Evolutionary conservation across 257 asterid species (phyloP).

Genomic region (Nicotiana otophora): DNA sequence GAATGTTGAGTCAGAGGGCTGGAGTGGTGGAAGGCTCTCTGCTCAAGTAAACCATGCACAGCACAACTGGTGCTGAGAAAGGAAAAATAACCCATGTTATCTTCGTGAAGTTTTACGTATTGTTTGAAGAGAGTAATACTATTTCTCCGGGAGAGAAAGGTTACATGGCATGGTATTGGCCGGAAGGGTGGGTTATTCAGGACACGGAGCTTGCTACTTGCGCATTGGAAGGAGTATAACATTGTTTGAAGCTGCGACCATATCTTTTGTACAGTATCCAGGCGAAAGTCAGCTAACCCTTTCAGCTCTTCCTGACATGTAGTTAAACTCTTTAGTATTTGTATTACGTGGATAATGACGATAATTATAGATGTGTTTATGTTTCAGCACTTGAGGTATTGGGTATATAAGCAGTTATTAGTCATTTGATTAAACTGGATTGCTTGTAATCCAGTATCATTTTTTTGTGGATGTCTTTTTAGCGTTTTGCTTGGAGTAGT

Average conservation of each 20-base stretch:
- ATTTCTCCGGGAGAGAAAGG: constrained; percentile 20
- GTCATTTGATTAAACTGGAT: not conserved
- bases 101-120: constrained; percentile 17
- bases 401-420: not conserved
- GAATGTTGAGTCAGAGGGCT: constrained; percentile 20
- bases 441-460: not conserved
- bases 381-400: not conserved
- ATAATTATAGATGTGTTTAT: not conserved
- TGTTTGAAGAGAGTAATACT: constrained; percentile 6
- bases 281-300: constrained; percentile 25
- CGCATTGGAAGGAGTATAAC: not conserved
- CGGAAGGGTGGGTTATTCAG: constrained; percentile 20
- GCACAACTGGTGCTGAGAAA: constrained; percentile 37
- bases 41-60: constrained; percentile 21
- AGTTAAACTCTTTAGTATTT: constrained; percentile 17
- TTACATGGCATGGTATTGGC: constrained; percentile 26
- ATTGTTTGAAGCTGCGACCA: constrained; percentile 19
- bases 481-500: not conserved
- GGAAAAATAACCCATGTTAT: constrained; percentile 30
- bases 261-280: constrained; percentile 24
- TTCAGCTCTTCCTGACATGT: constrained; percentile 37
- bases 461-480: not conserved
- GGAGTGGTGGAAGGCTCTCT: constrained; percentile 26
- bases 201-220: not conserved
- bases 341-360: not conserved